phyloP scores from a whole-genome alignment of 1,284 basidiomycete genomes.

The Puccinia hordei region DNA sequence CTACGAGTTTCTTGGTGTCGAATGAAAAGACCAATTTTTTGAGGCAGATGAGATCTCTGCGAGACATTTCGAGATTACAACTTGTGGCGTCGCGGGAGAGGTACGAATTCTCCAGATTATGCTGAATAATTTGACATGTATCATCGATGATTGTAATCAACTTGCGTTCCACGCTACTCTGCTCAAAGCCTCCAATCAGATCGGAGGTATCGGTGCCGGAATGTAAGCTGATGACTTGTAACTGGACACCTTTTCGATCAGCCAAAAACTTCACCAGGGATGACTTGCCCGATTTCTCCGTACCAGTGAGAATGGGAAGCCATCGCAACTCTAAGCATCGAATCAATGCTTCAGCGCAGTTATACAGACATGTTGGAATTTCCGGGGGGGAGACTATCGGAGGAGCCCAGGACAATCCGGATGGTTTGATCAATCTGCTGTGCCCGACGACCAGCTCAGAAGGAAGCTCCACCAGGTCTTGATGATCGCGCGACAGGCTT shows the following conservation, averaged over 20 bases:
- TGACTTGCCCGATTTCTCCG: constrained; percentile 77
- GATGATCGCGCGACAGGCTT: constrained; percentile 56
- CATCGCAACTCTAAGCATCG: constrained; percentile 77
- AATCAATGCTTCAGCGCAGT: constrained; percentile 72
- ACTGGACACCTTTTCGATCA: constrained; percentile 68
- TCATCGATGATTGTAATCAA: constrained; percentile 22
- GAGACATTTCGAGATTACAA: constrained; percentile 29
- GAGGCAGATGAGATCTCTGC: background rate
- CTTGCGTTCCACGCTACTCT: constrained; percentile 62
- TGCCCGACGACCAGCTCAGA: constrained; percentile 42
- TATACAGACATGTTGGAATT: constrained; percentile 28
- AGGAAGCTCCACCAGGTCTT: constrained; percentile 54
- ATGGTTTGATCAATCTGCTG: constrained; percentile 34
- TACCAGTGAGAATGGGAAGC: constrained; percentile 84
- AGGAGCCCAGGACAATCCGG: background rate
- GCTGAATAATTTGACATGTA: constrained; percentile 41
- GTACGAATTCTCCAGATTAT: background rate
- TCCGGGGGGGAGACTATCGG: constrained; percentile 23
- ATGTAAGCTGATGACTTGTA: constrained; percentile 79
- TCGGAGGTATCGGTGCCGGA: constrained; percentile 90
- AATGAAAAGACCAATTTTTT: constrained; percentile 48
- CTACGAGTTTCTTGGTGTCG: background rate
- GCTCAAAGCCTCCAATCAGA: constrained; percentile 93
- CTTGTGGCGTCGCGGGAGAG: background rate
- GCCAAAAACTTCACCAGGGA: constrained; percentile 74